A percentile compares a stretch with the other conserved stretches of the same genome.
Evolutionary conservation across 106 monocot species (phyloP).

Genomic region (Gastrodia elata): DNA sequence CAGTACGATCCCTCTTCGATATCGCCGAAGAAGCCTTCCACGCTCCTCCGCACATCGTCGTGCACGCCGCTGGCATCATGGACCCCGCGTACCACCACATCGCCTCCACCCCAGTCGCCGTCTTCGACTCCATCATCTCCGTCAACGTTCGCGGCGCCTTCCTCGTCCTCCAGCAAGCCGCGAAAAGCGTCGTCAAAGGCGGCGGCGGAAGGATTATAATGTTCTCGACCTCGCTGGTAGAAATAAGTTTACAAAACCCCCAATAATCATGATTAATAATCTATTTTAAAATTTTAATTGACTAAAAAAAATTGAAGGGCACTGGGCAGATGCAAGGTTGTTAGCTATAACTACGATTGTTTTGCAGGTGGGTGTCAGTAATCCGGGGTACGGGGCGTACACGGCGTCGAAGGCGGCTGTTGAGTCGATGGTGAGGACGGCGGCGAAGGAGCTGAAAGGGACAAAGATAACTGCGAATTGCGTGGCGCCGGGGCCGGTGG

Average conservation of each 20-base stretch:
- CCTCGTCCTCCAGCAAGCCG: slow-evolving; percentile 44
- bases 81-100: slow-evolving; percentile 27
- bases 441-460: slow-evolving; percentile 57
- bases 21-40: slow-evolving; percentile 36
- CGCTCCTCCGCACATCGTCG: slow-evolving; percentile 30
- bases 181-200: slow-evolving; percentile 28
- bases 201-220: slow-evolving; percentile 52
- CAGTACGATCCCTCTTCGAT: slow-evolving; percentile 51
- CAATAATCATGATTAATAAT: no score
- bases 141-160: slow-evolving; percentile 51
- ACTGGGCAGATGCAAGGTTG: no score
- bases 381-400: slow-evolving; percentile 41
- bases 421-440: slow-evolving; percentile 35
- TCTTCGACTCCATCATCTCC: slow-evolving; percentile 28
- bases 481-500: slow-evolving; percentile 57
- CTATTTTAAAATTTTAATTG: no score
- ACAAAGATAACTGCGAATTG: slow-evolving; percentile 43
- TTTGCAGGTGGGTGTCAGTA: no score
- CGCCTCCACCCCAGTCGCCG: slow-evolving; percentile 19
- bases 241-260: no score
- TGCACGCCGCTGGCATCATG: slow-evolving; percentile 40
- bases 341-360: no score
- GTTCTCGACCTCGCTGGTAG: slow-evolving; percentile 32
- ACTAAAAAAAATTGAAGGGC: no score
- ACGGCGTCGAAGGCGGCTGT: slow-evolving; percentile 60